phyloP scores from a whole-genome alignment of 192 early-diverging fungal species.

The Umbelopsis sp. region DNA sequence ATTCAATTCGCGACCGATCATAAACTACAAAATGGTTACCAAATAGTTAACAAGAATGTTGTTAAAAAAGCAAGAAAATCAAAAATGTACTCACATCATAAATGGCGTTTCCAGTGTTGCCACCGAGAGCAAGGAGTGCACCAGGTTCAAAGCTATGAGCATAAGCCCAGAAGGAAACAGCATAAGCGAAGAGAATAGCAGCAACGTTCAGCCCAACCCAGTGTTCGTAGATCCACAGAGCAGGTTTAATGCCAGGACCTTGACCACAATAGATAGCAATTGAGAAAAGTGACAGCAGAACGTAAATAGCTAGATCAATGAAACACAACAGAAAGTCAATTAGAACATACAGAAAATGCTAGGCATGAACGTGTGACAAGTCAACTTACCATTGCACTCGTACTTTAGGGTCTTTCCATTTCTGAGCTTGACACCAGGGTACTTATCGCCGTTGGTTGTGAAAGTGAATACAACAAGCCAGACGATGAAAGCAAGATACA shows the following conservation, averaged over 20 bases:
- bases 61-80: background rate
- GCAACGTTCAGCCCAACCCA: conserved; percentile 73
- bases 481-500: conserved; percentile 67
- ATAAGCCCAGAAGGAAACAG: conserved; percentile 74
- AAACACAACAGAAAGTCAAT: background rate
- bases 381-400: conserved; percentile 71
- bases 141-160: conserved; percentile 69
- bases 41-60: background rate
- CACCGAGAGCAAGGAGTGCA: conserved; percentile 76
- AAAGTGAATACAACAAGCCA: conserved; percentile 61
- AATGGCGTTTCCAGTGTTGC: conserved; percentile 87
- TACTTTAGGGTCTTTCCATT: conserved; percentile 79
- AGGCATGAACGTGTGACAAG: background rate
- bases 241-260: conserved; percentile 2
- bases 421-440: conserved; percentile 72
- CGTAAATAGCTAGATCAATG: background rate
- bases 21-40: conserved; percentile 57
- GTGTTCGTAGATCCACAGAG: conserved; percentile 81
- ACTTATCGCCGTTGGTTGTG: conserved; percentile 42
- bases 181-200: conserved; percentile 66
- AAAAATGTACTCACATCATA: conserved; percentile 68
- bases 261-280: background rate
- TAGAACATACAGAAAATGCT: background rate
- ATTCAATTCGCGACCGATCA: conserved; percentile 96
- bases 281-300: background rate